These are phyloP conservation scores for Tolypocladium tundrense DNA, from an alignment of 2,329 filamentous ascomycete species.

Conservation along the genomic window DNA sequence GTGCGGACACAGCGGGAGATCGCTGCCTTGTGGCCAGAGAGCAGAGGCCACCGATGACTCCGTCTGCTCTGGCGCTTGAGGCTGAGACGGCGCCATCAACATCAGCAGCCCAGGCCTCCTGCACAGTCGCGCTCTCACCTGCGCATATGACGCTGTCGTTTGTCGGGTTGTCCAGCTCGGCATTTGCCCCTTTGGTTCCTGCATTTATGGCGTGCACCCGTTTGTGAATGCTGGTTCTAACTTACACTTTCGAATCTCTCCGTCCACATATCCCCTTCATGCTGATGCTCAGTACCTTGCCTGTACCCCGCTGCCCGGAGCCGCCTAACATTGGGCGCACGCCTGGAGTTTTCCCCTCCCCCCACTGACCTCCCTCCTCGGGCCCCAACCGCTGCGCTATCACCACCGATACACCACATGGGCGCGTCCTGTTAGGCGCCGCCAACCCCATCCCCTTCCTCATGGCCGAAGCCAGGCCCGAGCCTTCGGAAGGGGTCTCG, in stretches of 20 bases:
- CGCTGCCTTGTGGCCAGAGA: not conserved
- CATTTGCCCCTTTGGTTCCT: conserved; percentile 12
- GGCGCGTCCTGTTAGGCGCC: conserved; percentile 2
- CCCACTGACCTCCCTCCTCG: not conserved
- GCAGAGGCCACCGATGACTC: not conserved
- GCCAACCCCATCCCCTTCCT: conserved; percentile 3
- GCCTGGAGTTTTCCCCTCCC: not conserved
- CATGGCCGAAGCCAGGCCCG: conserved; percentile 37
- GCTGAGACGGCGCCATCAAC: conserved; percentile 1
- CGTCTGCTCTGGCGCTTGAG: not conserved
- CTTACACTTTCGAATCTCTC: not conserved
- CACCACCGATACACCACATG: conserved; percentile 1
- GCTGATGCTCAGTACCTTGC: not conserved
- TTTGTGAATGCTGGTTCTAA: not conserved
- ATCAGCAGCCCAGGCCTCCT: conserved; percentile 7
- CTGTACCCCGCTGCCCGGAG: not conserved
- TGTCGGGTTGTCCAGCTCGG: not conserved
- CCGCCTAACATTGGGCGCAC: not conserved
- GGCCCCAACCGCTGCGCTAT: not conserved
- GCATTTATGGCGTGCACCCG: conserved; percentile 14
- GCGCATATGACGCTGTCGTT: conserved; percentile 5
- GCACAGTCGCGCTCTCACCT: conserved; percentile 3
- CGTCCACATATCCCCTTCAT: too few relatives aligned
- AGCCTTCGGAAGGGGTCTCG: conserved; percentile 26
- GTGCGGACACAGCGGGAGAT: not conserved